Evolutionary conservation across 306 rosid species (phyloP).

Genomic region (Cucumis sativus): Cucumber_9930_V3 NC_026661.2:21987501-21988000

Average conservation of each 20-base stretch:
- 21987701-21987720: background rate
- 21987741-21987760: background rate
- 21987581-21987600: background rate
- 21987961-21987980: slow-evolving; percentile 87
- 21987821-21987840: slow-evolving; percentile 70
- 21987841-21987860: slow-evolving; percentile 75
- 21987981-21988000: slow-evolving; percentile 74
- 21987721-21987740: background rate
- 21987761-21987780: slow-evolving; percentile 77
- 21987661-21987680: background rate
- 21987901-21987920: background rate
- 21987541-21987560: slow-evolving; percentile 20
- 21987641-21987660: background rate
- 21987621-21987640: background rate
- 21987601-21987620: background rate
- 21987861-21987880: slow-evolving; percentile 52
- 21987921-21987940: background rate
- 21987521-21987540: slow-evolving; percentile 89
- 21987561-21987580: background rate
- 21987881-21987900: slow-evolving; percentile 12
- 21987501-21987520: slow-evolving; percentile 78
- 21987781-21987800: slow-evolving; percentile 49
- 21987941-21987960: slow-evolving; percentile 13
- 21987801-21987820: slow-evolving; percentile 81
- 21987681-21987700: background rate